Evolutionary conservation across 2,329 filamentous ascomycete species (phyloP).

Genomic region (Aotearoamyces nothofagi): DNA sequence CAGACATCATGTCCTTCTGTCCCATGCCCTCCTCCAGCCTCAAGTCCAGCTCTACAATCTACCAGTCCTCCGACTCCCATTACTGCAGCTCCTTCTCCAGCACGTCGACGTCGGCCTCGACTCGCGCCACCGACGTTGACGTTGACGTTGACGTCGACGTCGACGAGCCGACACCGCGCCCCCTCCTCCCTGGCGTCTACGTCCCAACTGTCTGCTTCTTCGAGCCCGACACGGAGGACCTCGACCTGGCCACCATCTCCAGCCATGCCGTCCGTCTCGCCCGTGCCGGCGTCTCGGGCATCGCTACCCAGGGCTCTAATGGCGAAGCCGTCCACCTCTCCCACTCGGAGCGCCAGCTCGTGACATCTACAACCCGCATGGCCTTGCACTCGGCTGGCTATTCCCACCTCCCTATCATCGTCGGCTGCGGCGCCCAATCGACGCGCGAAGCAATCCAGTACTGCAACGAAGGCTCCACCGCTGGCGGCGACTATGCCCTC

Average conservation of each 20-base stretch:
- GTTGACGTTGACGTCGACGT: too few relatives aligned
- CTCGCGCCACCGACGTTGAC: too few relatives aligned
- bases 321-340: constrained; percentile 47
- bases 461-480: constrained; percentile 43
- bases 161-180: constrained; percentile 14
- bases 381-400: constrained; percentile 44
- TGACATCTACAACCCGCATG: constrained; percentile 42
- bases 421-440: constrained; percentile 50
- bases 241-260: constrained; percentile 41
- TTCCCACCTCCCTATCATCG: constrained; percentile 43
- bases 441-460: constrained; percentile 49
- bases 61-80: too few relatives aligned
- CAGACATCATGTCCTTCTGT: too few relatives aligned
- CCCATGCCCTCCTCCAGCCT: too few relatives aligned
- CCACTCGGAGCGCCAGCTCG: constrained; percentile 41
- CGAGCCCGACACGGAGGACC: constrained; percentile 44
- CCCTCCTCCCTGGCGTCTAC: constrained; percentile 42
- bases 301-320: constrained; percentile 47
- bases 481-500: constrained; percentile 52
- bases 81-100: neutral
- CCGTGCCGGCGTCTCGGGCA: constrained; percentile 37
- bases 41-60: too few relatives aligned
- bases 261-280: constrained; percentile 36
- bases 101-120: neutral
- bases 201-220: constrained; percentile 67